Percentiles rank a stretch among this genome's conserved stretches.
These are phyloP conservation scores for Nothophoma quercina DNA, from an alignment of 2,329 filamentous ascomycete genomes.

Conservation along the genomic window DNA sequence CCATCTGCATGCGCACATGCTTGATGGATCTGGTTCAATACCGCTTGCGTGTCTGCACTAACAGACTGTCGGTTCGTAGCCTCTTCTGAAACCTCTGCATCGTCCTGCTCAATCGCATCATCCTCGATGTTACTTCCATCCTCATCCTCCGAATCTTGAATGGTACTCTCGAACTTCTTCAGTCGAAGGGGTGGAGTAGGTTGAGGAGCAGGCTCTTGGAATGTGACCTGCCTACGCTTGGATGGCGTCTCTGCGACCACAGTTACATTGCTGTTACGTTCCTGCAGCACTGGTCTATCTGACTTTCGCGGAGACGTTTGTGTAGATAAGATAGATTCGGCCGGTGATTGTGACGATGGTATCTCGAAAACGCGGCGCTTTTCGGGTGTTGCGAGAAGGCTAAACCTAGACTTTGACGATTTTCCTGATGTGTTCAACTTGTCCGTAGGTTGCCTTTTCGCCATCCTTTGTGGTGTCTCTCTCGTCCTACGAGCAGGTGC, in stretches of 20 bases:
- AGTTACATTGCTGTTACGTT: constrained; percentile 19
- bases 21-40: constrained; percentile 36
- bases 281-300: constrained; percentile 24
- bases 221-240: constrained; percentile 41
- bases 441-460: neutral
- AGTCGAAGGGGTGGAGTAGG: constrained; percentile 23
- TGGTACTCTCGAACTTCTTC: constrained; percentile 38
- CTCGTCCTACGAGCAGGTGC: constrained; percentile 24
- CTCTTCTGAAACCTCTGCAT: neutral
- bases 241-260: constrained; percentile 35
- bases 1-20: constrained; percentile 29
- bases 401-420: constrained; percentile 29
- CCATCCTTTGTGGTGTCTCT: constrained; percentile 13
- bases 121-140: constrained; percentile 33
- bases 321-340: constrained; percentile 40
- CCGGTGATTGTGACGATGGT: constrained; percentile 47
- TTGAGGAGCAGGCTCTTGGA: constrained; percentile 24
- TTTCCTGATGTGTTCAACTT: constrained; percentile 2
- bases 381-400: constrained; percentile 44
- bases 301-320: constrained; percentile 32
- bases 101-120: constrained; percentile 9
- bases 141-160: constrained; percentile 47
- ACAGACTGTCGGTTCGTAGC: constrained; percentile 12
- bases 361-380: constrained; percentile 42
- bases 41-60: constrained; percentile 37